phyloP scores from a whole-genome alignment of 2,329 filamentous ascomycete genomes.

The Aaosphaeria pasadenensis region DNA sequence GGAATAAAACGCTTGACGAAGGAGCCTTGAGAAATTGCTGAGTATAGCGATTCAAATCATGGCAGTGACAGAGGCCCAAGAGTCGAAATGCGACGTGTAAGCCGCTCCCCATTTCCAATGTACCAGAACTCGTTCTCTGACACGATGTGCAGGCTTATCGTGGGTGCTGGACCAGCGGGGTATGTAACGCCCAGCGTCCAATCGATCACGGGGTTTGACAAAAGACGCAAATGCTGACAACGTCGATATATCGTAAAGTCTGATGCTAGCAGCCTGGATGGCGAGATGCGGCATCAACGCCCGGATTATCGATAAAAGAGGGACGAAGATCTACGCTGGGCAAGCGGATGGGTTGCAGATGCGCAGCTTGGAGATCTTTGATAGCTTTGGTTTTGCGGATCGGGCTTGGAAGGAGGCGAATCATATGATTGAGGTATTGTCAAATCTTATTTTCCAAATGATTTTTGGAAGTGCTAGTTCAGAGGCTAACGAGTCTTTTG shows the following conservation, averaged over 20 bases:
- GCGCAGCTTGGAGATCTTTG: slow-evolving; percentile 44
- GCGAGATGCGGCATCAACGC: slow-evolving; percentile 39
- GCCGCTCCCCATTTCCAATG: slow-evolving; percentile 3
- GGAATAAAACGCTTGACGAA: too few species aligned
- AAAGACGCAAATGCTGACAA: neutral
- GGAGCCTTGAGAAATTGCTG: too few species aligned
- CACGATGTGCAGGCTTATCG: slow-evolving; percentile 25
- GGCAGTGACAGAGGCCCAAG: slow-evolving; percentile 14
- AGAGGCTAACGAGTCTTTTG: slow-evolving; percentile 2
- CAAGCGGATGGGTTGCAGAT: slow-evolving; percentile 44
- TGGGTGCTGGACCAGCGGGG: slow-evolving; percentile 40
- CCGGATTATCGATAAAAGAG: slow-evolving; percentile 42
- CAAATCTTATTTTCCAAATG: neutral
- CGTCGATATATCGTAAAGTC: slow-evolving; percentile 5
- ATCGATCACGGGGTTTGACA: neutral
- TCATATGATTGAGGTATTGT: slow-evolving; percentile 63
- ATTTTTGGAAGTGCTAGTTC: neutral
- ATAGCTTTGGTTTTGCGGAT: slow-evolving; percentile 67
- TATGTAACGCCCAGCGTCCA: slow-evolving; percentile 6
- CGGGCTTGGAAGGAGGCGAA: slow-evolving; percentile 64
- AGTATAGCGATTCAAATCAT: slow-evolving; percentile 6
- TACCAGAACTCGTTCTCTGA: neutral
- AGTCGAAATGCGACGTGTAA: slow-evolving; percentile 37
- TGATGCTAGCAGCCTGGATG: slow-evolving; percentile 44
- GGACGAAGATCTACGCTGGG: slow-evolving; percentile 40